Percentiles rank a stretch among this genome's conserved stretches.
Conservation (phyloP, 768 basidiomycete species). For the Termitomyces sp. region DNA sequence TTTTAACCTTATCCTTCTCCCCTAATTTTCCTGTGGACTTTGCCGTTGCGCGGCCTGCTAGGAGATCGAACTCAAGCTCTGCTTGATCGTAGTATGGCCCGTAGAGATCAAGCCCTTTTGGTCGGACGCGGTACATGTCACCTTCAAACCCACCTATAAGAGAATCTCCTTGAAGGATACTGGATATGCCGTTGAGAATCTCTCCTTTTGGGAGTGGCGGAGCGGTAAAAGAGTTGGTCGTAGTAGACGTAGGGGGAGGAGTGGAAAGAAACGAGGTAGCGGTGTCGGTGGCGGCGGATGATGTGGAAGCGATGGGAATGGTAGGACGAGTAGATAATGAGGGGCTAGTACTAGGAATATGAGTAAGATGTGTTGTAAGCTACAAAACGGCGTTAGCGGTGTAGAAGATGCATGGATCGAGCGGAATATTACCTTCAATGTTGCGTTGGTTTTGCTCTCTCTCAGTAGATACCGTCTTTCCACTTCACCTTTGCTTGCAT, state of each 20-base stretch:
- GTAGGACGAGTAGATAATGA: not conserved
- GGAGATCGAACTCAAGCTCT: slow-evolving; percentile 30
- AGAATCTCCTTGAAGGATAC: slow-evolving; percentile 32
- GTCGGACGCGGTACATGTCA: slow-evolving; percentile 46
- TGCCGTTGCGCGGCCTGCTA: slow-evolving; percentile 17
- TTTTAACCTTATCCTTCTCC: not conserved
- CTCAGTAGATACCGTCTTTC: slow-evolving; percentile 62
- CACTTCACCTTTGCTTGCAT: slow-evolving; percentile 53
- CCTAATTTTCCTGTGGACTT: not conserved
- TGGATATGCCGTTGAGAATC: slow-evolving; percentile 62
- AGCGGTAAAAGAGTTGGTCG: slow-evolving; percentile 37
- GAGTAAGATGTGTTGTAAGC: slow-evolving; percentile 52
- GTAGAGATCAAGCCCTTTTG: slow-evolving; percentile 43
- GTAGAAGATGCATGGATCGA: not conserved
- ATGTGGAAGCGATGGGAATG: not conserved
- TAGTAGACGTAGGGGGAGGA: slow-evolving; percentile 1
- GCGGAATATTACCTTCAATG: slow-evolving; percentile 48
- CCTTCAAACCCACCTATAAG: slow-evolving; percentile 27
- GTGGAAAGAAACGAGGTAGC: not conserved
- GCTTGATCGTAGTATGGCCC: slow-evolving; percentile 31
- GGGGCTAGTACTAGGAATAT: slow-evolving; percentile 17
- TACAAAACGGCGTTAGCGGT: slow-evolving; percentile 16
- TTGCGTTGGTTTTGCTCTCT: slow-evolving; percentile 76
- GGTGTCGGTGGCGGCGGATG: not conserved
- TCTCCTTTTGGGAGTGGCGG: slow-evolving; percentile 70